Evolutionary conservation across 2,329 filamentous ascomycete genomes (phyloP).

Genomic region (Ophiostoma triangulosporum): DNA sequence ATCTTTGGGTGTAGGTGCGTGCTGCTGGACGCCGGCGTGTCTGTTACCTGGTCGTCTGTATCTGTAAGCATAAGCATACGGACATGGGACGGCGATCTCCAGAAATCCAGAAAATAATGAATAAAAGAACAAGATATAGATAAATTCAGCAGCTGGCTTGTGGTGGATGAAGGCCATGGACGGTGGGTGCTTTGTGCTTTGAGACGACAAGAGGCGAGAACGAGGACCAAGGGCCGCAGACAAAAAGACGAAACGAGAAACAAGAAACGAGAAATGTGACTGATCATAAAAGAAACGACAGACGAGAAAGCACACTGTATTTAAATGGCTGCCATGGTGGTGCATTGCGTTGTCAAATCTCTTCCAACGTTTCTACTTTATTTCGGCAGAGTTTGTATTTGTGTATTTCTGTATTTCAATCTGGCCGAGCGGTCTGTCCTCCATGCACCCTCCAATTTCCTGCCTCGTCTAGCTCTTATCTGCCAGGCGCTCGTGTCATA

Average conservation of each 20-base stretch:
- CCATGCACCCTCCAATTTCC: neutral
- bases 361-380: too few species aligned
- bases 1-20: neutral
- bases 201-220: too few species aligned
- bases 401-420: neutral
- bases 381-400: neutral
- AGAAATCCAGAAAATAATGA: too few species aligned
- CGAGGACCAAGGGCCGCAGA: too few species aligned
- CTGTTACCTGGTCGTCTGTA: too few species aligned
- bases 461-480: neutral
- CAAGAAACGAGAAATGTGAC: neutral
- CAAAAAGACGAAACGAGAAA: neutral
- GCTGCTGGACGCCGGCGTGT: too few species aligned
- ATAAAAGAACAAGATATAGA: too few species aligned
- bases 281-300: neutral
- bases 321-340: neutral
- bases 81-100: too few species aligned
- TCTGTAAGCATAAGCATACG: too few species aligned
- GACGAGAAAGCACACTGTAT: neutral
- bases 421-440: neutral
- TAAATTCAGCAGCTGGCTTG: too few species aligned
- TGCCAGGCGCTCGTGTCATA: neutral
- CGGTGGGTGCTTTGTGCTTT: too few species aligned
- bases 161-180: too few species aligned
- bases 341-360: neutral